Conservation (phyloP, 306 rosid species). For the Malus sylvestris region DNA sequence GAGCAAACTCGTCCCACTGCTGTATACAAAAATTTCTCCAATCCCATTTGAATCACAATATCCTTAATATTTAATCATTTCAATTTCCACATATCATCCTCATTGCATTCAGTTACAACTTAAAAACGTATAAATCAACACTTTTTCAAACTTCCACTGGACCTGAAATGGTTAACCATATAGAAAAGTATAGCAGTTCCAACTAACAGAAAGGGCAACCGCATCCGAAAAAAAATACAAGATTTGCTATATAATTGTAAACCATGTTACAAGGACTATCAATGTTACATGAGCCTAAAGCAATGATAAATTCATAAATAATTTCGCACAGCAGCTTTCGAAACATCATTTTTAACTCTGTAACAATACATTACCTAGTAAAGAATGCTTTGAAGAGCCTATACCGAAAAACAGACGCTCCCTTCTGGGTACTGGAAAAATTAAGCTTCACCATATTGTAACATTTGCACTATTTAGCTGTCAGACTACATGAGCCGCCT, state of each 20-base stretch:
- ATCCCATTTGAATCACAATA: neutral
- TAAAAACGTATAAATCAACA: too few relatives aligned
- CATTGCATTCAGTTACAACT: neutral
- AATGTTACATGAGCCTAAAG: neutral
- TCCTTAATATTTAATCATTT: too few relatives aligned
- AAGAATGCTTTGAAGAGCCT: neutral
- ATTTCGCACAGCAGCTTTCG: neutral
- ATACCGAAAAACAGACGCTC: neutral
- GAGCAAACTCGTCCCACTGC: neutral
- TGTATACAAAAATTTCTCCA: neutral
- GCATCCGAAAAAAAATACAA: neutral
- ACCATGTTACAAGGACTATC: neutral
- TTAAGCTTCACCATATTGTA: neutral
- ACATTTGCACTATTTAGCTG: neutral
- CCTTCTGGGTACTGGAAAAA: neutral
- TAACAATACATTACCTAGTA: neutral
- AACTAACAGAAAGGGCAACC: neutral
- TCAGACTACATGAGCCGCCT: constrained; percentile 5
- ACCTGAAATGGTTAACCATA: neutral
- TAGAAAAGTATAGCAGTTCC: neutral
- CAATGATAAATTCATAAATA: neutral
- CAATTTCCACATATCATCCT: neutral
- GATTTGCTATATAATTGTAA: neutral
- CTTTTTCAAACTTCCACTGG: neutral
- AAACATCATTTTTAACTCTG: neutral